A percentile compares a stretch with the other conserved stretches of the same genome.
Conservation (phyloP, 306 rosid species). For the Trifolium repens region DNA sequence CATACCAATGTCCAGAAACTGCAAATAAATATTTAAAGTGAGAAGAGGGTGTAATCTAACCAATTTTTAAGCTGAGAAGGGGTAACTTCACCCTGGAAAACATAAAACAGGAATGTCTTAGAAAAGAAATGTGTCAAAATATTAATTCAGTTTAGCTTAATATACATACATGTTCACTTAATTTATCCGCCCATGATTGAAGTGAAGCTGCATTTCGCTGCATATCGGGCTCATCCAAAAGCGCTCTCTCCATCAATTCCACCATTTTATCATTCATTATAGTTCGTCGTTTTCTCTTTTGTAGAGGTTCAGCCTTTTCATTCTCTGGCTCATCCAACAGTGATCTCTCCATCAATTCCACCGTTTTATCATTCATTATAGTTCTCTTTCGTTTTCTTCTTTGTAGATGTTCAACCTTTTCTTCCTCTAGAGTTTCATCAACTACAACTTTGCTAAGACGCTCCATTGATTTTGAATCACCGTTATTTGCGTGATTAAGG, state of each 20-base stretch:
- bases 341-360: slow-evolving; percentile 66
- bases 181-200: slow-evolving; percentile 78
- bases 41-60: slow-evolving; percentile 11
- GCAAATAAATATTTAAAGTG: slow-evolving; percentile 14
- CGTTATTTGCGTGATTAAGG: slow-evolving; percentile 50
- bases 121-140: slow-evolving; percentile 34
- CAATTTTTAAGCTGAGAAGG: slow-evolving; percentile 73
- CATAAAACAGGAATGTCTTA: slow-evolving; percentile 43
- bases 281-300: slow-evolving; percentile 78
- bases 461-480: slow-evolving; percentile 56
- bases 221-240: slow-evolving; percentile 85
- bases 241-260: slow-evolving; percentile 67
- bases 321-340: slow-evolving; percentile 71
- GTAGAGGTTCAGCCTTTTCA: slow-evolving; percentile 63
- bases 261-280: slow-evolving; percentile 85
- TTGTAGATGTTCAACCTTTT: slow-evolving; percentile 62
- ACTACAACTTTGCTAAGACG: slow-evolving; percentile 50
- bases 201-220: slow-evolving; percentile 75
- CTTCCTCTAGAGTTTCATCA: slow-evolving; percentile 64
- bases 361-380: slow-evolving; percentile 75
- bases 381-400: slow-evolving; percentile 83
- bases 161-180: slow-evolving; percentile 67
- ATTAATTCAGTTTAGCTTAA: slow-evolving; percentile 24
- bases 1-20: neutral
- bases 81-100: slow-evolving; percentile 79